Percentiles rank a stretch among this genome's conserved stretches.
Conservation (phyloP, 345 rosid genomes). For the Dipteronia sinensis region DNA sequence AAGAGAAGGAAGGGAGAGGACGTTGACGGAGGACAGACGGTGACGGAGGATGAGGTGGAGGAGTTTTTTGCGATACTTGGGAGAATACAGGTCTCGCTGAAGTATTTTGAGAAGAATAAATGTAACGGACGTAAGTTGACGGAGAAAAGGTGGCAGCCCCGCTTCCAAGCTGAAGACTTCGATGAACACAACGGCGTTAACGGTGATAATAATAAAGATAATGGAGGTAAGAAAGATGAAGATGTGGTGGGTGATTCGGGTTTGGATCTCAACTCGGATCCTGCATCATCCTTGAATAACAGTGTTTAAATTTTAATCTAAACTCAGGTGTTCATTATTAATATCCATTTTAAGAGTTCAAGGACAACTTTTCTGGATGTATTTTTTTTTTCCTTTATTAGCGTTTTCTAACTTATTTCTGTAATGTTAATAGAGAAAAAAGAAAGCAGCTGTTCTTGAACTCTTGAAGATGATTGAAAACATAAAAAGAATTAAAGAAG, state of each 20-base stretch:
- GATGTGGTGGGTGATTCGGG: slow-evolving; percentile 5
- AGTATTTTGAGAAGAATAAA: slow-evolving; percentile 28
- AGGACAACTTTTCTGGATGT: no score
- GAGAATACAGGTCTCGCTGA: slow-evolving; percentile 34
- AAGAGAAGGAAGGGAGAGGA: slow-evolving; percentile 16
- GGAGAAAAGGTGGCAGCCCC: neutral
- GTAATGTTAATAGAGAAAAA: no score
- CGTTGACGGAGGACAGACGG: neutral
- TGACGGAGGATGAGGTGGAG: slow-evolving; percentile 42
- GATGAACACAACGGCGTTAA: neutral
- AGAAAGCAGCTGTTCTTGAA: no score
- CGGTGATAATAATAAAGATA: neutral
- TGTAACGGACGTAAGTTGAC: neutral
- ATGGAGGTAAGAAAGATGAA: neutral
- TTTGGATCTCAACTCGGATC: slow-evolving; percentile 36
- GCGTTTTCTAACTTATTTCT: no score
- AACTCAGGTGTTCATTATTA: no score
- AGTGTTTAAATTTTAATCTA: no score
- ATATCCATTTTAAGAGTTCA: no score
- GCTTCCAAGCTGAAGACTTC: slow-evolving; percentile 18
- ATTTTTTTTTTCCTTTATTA: no score
- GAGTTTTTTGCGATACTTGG: slow-evolving; percentile 44
- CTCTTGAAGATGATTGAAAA: no score
- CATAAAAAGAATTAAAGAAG: no score
- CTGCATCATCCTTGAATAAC: neutral